Evolutionary conservation across 768 basidiomycete species (phyloP).

Genomic region (Suillus subalutaceus): DNA sequence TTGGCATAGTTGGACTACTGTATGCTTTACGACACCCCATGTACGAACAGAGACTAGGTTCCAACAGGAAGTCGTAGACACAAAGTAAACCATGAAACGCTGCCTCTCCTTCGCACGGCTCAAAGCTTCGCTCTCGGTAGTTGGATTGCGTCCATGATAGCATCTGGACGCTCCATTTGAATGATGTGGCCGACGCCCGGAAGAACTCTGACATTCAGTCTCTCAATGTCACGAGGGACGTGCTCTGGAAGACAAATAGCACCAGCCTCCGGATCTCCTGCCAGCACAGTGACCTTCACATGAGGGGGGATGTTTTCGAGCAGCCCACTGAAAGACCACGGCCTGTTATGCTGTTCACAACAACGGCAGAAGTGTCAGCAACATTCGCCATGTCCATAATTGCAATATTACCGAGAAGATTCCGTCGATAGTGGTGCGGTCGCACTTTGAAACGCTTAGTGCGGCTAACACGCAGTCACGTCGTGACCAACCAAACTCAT

Average conservation of each 20-base stretch:
- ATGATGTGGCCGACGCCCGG: constrained; percentile 27
- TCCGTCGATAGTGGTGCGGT: neutral
- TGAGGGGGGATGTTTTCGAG: constrained; percentile 6
- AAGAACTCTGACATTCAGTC: constrained; percentile 5
- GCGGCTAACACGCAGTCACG: constrained; percentile 13
- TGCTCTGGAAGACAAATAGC: constrained; percentile 9
- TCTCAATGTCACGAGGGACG: constrained; percentile 10
- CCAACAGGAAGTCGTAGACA: neutral
- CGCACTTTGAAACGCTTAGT: constrained; percentile 12
- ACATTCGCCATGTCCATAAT: neutral
- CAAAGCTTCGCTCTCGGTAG: neutral
- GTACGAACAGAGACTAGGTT: neutral
- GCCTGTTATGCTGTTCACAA: constrained; percentile 15
- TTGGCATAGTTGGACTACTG: neutral
- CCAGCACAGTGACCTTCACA: constrained; percentile 21
- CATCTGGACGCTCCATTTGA: constrained; percentile 28
- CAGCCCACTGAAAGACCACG: constrained; percentile 21
- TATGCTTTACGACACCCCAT: neutral
- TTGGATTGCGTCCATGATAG: constrained; percentile 17
- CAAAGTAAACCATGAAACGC: too few species aligned
- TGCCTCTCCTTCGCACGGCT: neutral
- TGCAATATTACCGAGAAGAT: neutral
- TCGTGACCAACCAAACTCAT: constrained; percentile 21
- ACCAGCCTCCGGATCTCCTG: constrained; percentile 21
- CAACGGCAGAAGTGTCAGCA: neutral